These are phyloP conservation scores for Dothistroma septosporum DNA, from an alignment of 2,329 filamentous ascomycete genomes.

Conservation along the genomic window DNA sequence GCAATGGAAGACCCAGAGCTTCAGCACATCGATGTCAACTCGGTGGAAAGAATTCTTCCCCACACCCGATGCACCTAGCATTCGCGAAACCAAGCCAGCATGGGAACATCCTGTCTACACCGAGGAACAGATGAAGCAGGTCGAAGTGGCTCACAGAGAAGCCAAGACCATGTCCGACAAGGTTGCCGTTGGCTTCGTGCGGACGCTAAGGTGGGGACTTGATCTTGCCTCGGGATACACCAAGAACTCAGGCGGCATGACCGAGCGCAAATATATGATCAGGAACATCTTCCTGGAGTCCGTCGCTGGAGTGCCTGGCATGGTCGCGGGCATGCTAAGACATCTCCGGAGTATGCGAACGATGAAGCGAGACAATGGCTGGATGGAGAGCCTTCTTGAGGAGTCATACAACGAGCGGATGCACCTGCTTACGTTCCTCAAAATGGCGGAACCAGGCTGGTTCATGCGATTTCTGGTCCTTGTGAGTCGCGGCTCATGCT, in stretches of 20 bases:
- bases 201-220: slow-evolving; percentile 71
- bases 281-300: slow-evolving; percentile 83
- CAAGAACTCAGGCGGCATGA: slow-evolving; percentile 59
- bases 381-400: slow-evolving; percentile 56
- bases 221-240: slow-evolving; percentile 77
- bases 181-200: slow-evolving; percentile 71
- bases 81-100: slow-evolving; percentile 45
- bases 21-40: slow-evolving; percentile 38
- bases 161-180: slow-evolving; percentile 71
- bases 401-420: slow-evolving; percentile 56
- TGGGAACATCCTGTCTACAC: slow-evolving; percentile 60
- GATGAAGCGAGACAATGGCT: slow-evolving; percentile 91
- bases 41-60: slow-evolving; percentile 47
- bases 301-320: slow-evolving; percentile 90
- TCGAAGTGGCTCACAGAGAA: slow-evolving; percentile 72
- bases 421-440: slow-evolving; percentile 89
- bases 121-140: slow-evolving; percentile 69
- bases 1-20: slow-evolving; percentile 33
- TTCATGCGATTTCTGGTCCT: slow-evolving; percentile 87
- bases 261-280: slow-evolving; percentile 82
- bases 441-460: slow-evolving; percentile 77
- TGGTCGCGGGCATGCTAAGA: slow-evolving; percentile 92
- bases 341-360: slow-evolving; percentile 79
- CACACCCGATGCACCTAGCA: slow-evolving; percentile 41
- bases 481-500: slow-evolving; percentile 1